Evolutionary conservation across 305 asterid genomes (phyloP).

Genomic region (Euphrasia arctica): DNA sequence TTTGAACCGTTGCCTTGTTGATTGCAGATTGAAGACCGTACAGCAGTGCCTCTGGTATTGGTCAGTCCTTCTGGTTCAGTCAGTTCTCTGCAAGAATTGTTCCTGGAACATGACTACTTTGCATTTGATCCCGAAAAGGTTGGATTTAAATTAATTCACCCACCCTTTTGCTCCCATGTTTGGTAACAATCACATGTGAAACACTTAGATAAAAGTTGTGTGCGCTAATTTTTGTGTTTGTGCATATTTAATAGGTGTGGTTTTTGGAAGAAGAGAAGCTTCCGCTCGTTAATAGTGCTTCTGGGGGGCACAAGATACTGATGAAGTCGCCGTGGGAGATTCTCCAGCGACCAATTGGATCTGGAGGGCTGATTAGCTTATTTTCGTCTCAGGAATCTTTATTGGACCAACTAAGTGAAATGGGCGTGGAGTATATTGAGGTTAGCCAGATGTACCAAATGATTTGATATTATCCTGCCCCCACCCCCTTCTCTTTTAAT

Average conservation of each 20-base stretch:
- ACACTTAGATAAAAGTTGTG: neutral
- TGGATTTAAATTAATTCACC: slow-evolving; percentile 8
- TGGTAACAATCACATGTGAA: slow-evolving; percentile 5
- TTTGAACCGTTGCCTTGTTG: slow-evolving; percentile 32
- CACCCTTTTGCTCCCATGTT: slow-evolving; percentile 1
- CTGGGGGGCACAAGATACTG: slow-evolving; percentile 63
- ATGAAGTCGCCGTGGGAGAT: slow-evolving; percentile 97
- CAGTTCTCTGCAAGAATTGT: slow-evolving; percentile 52
- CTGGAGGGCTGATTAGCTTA: slow-evolving; percentile 69
- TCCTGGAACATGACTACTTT: slow-evolving; percentile 55
- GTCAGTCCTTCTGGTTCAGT: slow-evolving; percentile 51
- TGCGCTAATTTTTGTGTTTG: neutral
- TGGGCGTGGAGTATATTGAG: slow-evolving; percentile 78
- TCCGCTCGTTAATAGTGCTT: slow-evolving; percentile 60
- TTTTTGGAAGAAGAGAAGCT: slow-evolving; percentile 90
- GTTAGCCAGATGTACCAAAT: slow-evolving; percentile 36
- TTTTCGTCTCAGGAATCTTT: slow-evolving; percentile 69
- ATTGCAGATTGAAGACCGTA: slow-evolving; percentile 60
- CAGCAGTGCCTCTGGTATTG: slow-evolving; percentile 67
- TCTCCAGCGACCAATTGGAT: slow-evolving; percentile 76
- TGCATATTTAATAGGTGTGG: slow-evolving; percentile 57
- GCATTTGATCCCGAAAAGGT: slow-evolving; percentile 85
- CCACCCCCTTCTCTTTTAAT: too few relatives aligned
- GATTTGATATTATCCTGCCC: neutral
- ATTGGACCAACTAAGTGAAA: slow-evolving; percentile 49